Evolutionary conservation across 331 rosid species (phyloP).

Genomic region (Arachis monticola): DNA sequence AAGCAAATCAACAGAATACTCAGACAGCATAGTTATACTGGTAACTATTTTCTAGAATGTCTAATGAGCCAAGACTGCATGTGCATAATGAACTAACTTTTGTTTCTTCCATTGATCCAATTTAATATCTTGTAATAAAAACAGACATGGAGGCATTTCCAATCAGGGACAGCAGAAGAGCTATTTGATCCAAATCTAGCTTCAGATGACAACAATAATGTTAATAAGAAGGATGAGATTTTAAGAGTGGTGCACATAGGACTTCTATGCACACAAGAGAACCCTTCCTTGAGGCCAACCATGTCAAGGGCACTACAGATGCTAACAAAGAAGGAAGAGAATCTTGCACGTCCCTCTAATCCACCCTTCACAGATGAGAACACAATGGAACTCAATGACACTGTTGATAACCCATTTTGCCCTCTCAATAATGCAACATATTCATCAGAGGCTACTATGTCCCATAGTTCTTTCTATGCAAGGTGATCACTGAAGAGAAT

Average conservation of each 20-base stretch:
- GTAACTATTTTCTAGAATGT: constrained; percentile 32
- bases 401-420: constrained; percentile 47
- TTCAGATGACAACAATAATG: constrained; percentile 45
- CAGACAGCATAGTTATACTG: constrained; percentile 67
- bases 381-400: constrained; percentile 76
- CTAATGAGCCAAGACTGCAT: background rate
- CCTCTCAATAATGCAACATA: constrained; percentile 42
- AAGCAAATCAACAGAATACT: constrained; percentile 68
- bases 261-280: constrained; percentile 90
- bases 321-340: constrained; percentile 69
- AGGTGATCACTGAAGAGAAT: constrained; percentile 51
- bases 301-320: constrained; percentile 80
- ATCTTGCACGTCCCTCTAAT: constrained; percentile 71
- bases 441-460: constrained; percentile 74
- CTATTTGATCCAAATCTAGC: constrained; percentile 71
- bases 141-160: constrained; percentile 90
- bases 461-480: constrained; percentile 71
- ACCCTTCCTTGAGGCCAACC: constrained; percentile 66
- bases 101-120: background rate
- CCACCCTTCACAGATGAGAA: constrained; percentile 90
- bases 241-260: constrained; percentile 79
- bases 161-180: constrained; percentile 59
- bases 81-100: constrained; percentile 5
- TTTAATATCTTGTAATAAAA: constrained; percentile 27
- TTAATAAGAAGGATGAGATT: constrained; percentile 49